These are phyloP conservation scores for Mucor indicus DNA, from an alignment of 371 early-diverging fungal genomes.

Conservation along the genomic window DNA sequence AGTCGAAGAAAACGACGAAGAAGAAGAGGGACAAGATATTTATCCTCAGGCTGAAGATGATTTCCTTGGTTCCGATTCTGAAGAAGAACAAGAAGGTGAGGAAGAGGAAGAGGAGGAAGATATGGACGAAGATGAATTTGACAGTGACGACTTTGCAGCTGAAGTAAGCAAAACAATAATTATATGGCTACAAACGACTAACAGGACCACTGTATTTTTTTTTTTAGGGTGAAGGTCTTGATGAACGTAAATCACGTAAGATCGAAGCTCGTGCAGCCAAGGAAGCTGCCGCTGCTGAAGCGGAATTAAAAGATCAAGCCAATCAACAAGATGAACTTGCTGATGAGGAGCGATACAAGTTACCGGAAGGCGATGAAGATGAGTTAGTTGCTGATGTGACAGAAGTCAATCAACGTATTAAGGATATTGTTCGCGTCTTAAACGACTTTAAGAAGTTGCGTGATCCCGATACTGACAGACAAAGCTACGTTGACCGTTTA, in stretches of 20 bases:
- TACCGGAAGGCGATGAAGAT: slow-evolving; percentile 72
- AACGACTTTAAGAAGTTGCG: slow-evolving; percentile 83
- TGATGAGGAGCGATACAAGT: slow-evolving; percentile 62
- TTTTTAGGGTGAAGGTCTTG: slow-evolving; percentile 42
- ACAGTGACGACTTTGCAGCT: slow-evolving; percentile 32
- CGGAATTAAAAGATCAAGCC: slow-evolving; percentile 72
- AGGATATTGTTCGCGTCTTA: slow-evolving; percentile 84
- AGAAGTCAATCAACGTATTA: slow-evolving; percentile 82
- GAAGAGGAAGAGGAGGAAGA: slow-evolving; percentile 35
- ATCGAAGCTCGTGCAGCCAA: slow-evolving; percentile 61
- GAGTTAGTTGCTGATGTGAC: slow-evolving; percentile 61
- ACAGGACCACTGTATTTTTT: background rate
- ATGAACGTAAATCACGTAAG: slow-evolving; percentile 71
- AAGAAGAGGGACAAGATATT: slow-evolving; percentile 36
- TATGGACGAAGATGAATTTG: slow-evolving; percentile 37
- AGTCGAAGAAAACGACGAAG: slow-evolving; percentile 27
- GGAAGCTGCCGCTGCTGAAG: slow-evolving; percentile 60
- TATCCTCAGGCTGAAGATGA: slow-evolving; percentile 53
- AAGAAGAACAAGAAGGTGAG: slow-evolving; percentile 47
- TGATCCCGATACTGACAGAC: slow-evolving; percentile 72
- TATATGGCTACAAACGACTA: no score
- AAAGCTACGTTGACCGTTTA: slow-evolving; percentile 84
- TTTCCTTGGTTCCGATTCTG: slow-evolving; percentile 56
- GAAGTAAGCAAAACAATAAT: slow-evolving; percentile 27
- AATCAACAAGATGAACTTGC: slow-evolving; percentile 73